Evolutionary conservation across 306 rosid species (phyloP).

Genomic region (Trifolium dubium): DNA sequence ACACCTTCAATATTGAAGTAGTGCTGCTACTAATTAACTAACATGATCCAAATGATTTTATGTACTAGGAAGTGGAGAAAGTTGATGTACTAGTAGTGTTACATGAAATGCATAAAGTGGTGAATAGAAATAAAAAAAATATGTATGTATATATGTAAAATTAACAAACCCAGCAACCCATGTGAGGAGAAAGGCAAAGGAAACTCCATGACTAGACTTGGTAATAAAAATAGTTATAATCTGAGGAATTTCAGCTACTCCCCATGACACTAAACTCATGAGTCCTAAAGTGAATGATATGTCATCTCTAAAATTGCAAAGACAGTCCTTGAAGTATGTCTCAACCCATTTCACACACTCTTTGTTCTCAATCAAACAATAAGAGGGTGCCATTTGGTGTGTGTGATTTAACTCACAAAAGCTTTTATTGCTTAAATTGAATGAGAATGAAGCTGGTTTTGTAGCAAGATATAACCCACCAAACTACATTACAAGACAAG

Average conservation of each 20-base stretch:
- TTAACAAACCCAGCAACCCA: conserved; percentile 84
- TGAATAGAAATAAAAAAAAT: too few species aligned
- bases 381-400: conserved; percentile 55
- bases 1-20: too few species aligned
- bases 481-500: neutral
- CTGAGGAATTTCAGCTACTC: conserved; percentile 90
- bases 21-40: too few species aligned
- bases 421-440: neutral
- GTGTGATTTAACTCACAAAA: neutral
- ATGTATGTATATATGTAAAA: neutral
- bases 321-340: conserved; percentile 79
- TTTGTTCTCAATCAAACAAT: conserved; percentile 67
- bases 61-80: too few species aligned
- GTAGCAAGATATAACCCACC: conserved; percentile 6
- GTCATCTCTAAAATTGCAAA: conserved; percentile 71
- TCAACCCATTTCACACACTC: conserved; percentile 71
- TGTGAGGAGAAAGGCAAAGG: conserved; percentile 80
- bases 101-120: too few species aligned
- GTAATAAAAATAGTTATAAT: conserved; percentile 74
- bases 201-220: conserved; percentile 83
- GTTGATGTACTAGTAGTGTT: too few species aligned
- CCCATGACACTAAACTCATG: conserved; percentile 72
- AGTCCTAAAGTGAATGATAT: conserved; percentile 74
- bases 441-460: conserved; percentile 11
- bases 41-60: too few species aligned